Percentiles rank a stretch among this genome's conserved stretches.
phyloP scores from a whole-genome alignment of 805 yeast genomes.

The Pichia cephalocereana region DNA sequence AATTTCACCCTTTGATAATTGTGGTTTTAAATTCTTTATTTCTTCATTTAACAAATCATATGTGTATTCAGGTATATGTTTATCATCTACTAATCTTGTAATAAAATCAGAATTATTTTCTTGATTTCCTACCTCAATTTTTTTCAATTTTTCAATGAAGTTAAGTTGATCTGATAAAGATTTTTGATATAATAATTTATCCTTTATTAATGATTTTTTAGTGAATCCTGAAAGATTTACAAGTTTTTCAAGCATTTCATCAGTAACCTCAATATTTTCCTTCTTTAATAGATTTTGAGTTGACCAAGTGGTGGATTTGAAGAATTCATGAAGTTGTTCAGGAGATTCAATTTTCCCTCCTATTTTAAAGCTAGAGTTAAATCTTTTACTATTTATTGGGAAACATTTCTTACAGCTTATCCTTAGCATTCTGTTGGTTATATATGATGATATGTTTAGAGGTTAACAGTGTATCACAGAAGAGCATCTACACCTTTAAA shows the following conservation, averaged over 20 bases:
- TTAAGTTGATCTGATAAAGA: conserved; percentile 39
- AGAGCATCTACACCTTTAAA: too few relatives aligned
- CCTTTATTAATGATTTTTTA: conserved; percentile 17
- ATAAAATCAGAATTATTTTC: background rate
- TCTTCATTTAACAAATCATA: conserved; percentile 24
- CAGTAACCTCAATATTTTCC: conserved; percentile 8
- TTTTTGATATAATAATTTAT: conserved; percentile 23
- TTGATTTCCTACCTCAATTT: conserved; percentile 14
- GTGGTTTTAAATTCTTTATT: conserved; percentile 17
- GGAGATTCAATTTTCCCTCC: conserved; percentile 10
- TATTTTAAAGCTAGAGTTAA: background rate
- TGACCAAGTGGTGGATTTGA: conserved; percentile 21
- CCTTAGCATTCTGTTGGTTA: too few relatives aligned
- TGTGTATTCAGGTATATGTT: conserved; percentile 15
- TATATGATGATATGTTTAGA: too few relatives aligned
- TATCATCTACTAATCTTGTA: conserved; percentile 24
- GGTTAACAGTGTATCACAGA: too few relatives aligned
- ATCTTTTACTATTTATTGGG: too few relatives aligned
- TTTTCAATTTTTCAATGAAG: conserved; percentile 39
- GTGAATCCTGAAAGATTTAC: conserved; percentile 43
- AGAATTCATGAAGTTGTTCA: conserved; percentile 14
- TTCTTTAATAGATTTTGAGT: conserved; percentile 15
- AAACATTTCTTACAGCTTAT: too few relatives aligned
- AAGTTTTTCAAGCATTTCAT: conserved; percentile 23
- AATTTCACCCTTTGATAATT: conserved; percentile 31